Conservation (phyloP, 2,329 filamentous ascomycete genomes). For the Macrophomina pseudophaseolina region DNA sequence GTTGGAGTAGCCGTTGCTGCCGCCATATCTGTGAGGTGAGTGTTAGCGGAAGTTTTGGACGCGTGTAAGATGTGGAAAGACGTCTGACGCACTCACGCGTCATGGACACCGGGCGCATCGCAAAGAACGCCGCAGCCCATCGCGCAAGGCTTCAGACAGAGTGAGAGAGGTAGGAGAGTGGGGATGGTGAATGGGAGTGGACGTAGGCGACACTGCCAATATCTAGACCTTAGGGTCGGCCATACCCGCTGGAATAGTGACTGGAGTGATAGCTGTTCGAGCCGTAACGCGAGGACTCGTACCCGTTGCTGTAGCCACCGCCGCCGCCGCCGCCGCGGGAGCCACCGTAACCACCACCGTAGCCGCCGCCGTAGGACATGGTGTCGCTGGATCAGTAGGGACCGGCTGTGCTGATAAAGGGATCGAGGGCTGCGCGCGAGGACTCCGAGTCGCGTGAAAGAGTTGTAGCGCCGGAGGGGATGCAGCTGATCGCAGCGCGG, state of each 20-base stretch:
- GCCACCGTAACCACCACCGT: slow-evolving; percentile 51
- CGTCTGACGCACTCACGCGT: slow-evolving; percentile 12
- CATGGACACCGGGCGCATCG: slow-evolving; percentile 9
- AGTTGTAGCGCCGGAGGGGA: neutral
- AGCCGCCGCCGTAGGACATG: slow-evolving; percentile 71
- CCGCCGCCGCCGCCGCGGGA: slow-evolving; percentile 54
- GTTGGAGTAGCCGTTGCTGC: slow-evolving; percentile 34
- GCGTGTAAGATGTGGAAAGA: neutral
- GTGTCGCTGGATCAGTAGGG: slow-evolving; percentile 44
- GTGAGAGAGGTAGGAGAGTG: neutral
- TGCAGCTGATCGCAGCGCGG: neutral
- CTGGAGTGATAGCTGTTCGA: slow-evolving; percentile 53
- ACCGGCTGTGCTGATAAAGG: slow-evolving; percentile 35
- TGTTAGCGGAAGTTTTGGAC: slow-evolving; percentile 8
- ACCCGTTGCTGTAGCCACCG: slow-evolving; percentile 61
- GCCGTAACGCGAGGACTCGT: slow-evolving; percentile 50
- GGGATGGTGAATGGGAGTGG: neutral
- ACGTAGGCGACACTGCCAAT: slow-evolving; percentile 38
- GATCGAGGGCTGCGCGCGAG: slow-evolving; percentile 22
- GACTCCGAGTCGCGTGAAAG: slow-evolving; percentile 16
- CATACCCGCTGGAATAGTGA: slow-evolving; percentile 54
- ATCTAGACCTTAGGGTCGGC: slow-evolving; percentile 46
- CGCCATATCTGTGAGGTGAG: slow-evolving; percentile 6
- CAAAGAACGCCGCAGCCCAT: neutral
- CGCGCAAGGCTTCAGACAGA: neutral